These are phyloP conservation scores for Debaryomyces sp. DNA, from an alignment of 1,139 yeast species.

Conservation along the genomic window DNA sequence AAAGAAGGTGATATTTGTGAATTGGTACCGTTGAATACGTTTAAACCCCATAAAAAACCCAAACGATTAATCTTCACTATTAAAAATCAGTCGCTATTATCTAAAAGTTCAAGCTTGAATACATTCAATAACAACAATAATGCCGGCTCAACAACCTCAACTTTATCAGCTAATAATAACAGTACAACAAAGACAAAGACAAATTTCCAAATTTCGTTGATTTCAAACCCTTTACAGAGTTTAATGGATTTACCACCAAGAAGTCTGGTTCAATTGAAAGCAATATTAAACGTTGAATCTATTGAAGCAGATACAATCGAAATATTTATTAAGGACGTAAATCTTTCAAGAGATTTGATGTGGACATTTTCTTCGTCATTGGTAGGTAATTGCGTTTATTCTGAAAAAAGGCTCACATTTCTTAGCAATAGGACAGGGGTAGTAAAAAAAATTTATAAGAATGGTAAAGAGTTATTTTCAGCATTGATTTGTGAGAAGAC, in stretches of 20 bases:
- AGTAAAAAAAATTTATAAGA: constrained; percentile 67
- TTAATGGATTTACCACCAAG: constrained; percentile 69
- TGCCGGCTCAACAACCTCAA: neutral
- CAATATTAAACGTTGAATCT: constrained; percentile 34
- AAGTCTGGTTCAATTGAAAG: constrained; percentile 56
- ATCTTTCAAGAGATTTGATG: constrained; percentile 89
- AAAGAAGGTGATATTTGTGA: constrained; percentile 78
- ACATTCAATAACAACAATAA: neutral
- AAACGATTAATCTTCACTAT: constrained; percentile 28
- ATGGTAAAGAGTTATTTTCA: constrained; percentile 67
- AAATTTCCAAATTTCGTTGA: constrained; percentile 52
- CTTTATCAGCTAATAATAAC: constrained; percentile 7
- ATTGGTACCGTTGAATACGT: constrained; percentile 39
- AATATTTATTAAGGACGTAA: constrained; percentile 76
- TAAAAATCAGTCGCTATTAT: constrained; percentile 12
- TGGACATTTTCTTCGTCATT: constrained; percentile 77
- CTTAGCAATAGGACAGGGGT: constrained; percentile 61
- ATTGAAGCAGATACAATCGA: constrained; percentile 84
- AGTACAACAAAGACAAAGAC: constrained; percentile 17
- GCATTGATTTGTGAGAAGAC: constrained; percentile 75
- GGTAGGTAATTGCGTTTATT: constrained; percentile 65
- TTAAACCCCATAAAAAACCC: constrained; percentile 18
- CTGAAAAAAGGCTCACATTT: constrained; percentile 65
- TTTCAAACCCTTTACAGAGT: constrained; percentile 63
- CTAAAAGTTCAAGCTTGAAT: neutral